Conservation (phyloP, 495 filamentous ascomycete genomes). For the Acidiella bohemica region DNA sequence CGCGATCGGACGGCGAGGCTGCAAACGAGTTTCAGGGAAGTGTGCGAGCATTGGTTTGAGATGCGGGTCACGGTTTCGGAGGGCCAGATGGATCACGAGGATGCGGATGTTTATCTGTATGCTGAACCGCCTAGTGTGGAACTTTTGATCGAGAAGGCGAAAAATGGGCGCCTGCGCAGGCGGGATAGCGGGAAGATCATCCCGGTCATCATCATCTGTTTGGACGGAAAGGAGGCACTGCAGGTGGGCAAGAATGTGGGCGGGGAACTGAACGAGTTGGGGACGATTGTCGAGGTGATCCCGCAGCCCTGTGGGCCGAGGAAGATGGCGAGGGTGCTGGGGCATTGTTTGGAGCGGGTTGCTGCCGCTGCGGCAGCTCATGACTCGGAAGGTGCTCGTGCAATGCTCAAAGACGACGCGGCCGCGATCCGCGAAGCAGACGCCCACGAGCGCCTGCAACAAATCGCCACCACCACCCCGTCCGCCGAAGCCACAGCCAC, state of each 20-base stretch:
- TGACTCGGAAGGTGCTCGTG: neutral
- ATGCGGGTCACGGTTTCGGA: neutral
- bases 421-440: neutral
- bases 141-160: neutral
- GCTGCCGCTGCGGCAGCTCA: neutral
- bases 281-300: conserved; percentile 2
- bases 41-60: conserved; percentile 1
- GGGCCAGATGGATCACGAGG: neutral
- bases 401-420: neutral
- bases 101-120: conserved; percentile 6
- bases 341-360: neutral
- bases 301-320: conserved; percentile 6
- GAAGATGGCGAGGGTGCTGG: conserved; percentile 3
- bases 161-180: neutral
- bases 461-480: too few relatives aligned
- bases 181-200: neutral
- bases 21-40: neutral
- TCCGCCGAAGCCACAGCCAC: too few relatives aligned
- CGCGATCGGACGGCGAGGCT: neutral
- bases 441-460: neutral
- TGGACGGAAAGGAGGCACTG: conserved; percentile 1
- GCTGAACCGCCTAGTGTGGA: conserved; percentile 3
- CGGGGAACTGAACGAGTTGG: neutral
- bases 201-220: conserved; percentile 2
- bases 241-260: neutral